Evolutionary conservation across 164 flowering plant genomes (phyloP), one percentile per base, ranked within the genome.

Genomic region (Macadamia tetraphylla): DNA sequence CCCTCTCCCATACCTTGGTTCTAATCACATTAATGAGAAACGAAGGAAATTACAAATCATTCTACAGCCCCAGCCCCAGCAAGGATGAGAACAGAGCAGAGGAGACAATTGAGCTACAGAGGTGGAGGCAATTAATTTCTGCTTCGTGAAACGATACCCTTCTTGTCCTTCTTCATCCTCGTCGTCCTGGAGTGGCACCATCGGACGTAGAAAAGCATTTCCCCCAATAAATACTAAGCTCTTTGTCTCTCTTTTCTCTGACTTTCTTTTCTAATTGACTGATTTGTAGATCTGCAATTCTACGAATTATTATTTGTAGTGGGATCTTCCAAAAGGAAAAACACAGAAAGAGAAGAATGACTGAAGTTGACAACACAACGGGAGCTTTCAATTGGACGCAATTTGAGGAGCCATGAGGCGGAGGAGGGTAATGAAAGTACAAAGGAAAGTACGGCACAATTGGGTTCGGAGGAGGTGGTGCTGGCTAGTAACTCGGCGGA

Each of bases 381-480:
- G 66, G 15, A 7, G 9, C 42, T 23, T 44, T 58, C 63, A 66
- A 55, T 3, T 13, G 51, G 9, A 42, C 23, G 10, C 70, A 65
- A 62, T 31, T 32, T 29, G 78, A 63, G 18, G 9, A 75, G 29
- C 12, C 14, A 5, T 13, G 72, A 51, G 23, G n/a, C 3, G 90
- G 84, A 1, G 92, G 97, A 55, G 97, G 92, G 69, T 1, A 84
- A 70, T 87, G 60, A 61, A 76, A 91, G 83, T 83, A 91, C 23
- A 64, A 91, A 0, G 97, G 97, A 68, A 85, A 91, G 76, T 88
- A 91, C 5, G 97, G 97, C 3, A 89, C 84, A 44, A 91, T 86
- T 0, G 97, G 94, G 71, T 91, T 89, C 0, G 95, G 97, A 3
- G 93, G 97, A 6, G 94, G 97, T 8, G 95, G 91, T 15, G 78